Evolutionary conservation across 2,329 filamentous ascomycete species (phyloP).

Genomic region (Pestalotiopsis fici): DNA sequence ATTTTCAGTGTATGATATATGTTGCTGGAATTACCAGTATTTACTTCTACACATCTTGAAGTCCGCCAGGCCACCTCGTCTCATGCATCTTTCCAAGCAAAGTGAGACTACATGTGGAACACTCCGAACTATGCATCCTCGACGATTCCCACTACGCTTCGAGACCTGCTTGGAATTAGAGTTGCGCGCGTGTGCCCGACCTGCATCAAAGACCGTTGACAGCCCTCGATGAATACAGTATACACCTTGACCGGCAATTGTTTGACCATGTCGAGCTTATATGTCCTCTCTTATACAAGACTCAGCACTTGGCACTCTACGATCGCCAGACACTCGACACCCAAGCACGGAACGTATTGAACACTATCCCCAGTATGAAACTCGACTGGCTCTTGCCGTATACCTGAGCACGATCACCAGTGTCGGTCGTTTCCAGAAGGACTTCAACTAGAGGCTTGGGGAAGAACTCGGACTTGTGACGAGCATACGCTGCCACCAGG

Average conservation of each 20-base stretch:
- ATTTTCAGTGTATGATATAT: too few relatives aligned
- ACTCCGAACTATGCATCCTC: background rate
- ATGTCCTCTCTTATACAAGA: background rate
- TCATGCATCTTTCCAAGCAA: too few relatives aligned
- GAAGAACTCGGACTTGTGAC: slow-evolving; percentile 40
- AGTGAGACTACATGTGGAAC: background rate
- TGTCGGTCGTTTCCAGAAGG: slow-evolving; percentile 43
- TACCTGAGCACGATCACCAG: slow-evolving; percentile 47
- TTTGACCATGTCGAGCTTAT: background rate
- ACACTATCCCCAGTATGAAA: slow-evolving; percentile 34
- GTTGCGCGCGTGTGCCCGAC: background rate
- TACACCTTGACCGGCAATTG: background rate
- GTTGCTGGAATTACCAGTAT: too few relatives aligned
- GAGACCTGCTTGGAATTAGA: background rate
- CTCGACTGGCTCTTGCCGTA: slow-evolving; percentile 38
- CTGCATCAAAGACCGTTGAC: background rate
- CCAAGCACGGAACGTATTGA: slow-evolving; percentile 38
- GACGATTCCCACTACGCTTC: background rate
- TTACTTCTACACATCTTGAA: too few relatives aligned
- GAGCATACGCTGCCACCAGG: slow-evolving; percentile 52
- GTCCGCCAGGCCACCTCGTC: too few relatives aligned
- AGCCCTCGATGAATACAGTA: background rate
- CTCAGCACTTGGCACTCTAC: background rate
- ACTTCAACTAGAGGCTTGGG: slow-evolving; percentile 44
- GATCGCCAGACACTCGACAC: slow-evolving; percentile 13